A percentile compares a stretch with the other conserved stretches of the same genome.
phyloP scores from a whole-genome alignment of 2,329 filamentous ascomycete genomes.

The Geoglossum cookeanum region DNA sequence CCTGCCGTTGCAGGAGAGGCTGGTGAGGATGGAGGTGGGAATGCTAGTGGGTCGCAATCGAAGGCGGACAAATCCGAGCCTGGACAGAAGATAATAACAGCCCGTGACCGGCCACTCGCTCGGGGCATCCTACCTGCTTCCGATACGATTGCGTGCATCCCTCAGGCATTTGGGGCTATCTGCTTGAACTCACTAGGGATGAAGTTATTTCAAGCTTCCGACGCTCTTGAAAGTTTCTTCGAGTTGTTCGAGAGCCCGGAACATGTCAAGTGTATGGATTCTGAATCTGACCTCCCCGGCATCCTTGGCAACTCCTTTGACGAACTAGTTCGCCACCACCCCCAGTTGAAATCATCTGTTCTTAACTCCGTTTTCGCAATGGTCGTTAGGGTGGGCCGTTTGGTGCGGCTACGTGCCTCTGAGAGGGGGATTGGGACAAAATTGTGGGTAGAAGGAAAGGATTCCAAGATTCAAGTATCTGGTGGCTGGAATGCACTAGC shows the following conservation, averaged over 20 bases:
- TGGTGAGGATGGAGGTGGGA: not conserved
- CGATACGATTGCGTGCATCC: conserved; percentile 75
- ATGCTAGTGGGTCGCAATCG: not conserved
- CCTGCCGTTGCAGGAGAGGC: not conserved
- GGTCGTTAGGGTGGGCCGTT: conserved; percentile 59
- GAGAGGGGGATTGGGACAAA: conserved; percentile 59
- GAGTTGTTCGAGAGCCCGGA: conserved; percentile 90
- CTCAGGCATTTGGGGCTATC: conserved; percentile 79
- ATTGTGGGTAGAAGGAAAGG: conserved; percentile 42
- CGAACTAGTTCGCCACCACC: conserved; percentile 86
- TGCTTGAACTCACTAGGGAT: conserved; percentile 78
- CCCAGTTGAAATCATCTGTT: conserved; percentile 59
- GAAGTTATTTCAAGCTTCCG: conserved; percentile 67
- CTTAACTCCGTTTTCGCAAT: conserved; percentile 75
- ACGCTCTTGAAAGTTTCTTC: conserved; percentile 70
- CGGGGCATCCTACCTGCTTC: conserved; percentile 66
- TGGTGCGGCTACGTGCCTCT: conserved; percentile 52
- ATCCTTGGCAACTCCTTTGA: conserved; percentile 74
- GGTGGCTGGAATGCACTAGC: conserved; percentile 27
- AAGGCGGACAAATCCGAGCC: not conserved
- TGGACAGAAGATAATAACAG: not conserved
- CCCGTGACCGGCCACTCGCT: conserved; percentile 24
- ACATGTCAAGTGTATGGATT: conserved; percentile 70
- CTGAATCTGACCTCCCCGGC: conserved; percentile 51
- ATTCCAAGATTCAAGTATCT: conserved; percentile 40